Base-by-base conservation (phyloP, 352 stramenopile genomes). In the Phytophthora syringae region DNA sequence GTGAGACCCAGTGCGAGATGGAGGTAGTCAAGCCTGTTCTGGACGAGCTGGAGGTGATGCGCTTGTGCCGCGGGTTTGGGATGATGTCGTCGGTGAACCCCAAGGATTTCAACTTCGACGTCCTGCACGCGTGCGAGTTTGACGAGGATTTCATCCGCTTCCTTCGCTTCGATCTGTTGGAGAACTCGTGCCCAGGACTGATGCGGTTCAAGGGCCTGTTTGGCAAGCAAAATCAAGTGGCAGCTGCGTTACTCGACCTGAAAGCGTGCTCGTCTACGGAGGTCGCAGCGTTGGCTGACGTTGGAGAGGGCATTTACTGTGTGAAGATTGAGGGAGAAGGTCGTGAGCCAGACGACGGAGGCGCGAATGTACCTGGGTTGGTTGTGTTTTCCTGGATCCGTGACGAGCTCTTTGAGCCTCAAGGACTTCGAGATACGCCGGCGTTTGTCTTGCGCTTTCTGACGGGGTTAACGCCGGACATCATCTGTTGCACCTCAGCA, bases 11-110 rank as follows among this genome's bases (percentile, higher is more conserved):
- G 42, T 86, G 88, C 42, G 83, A 86, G 25, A 70, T 81, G 28
- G 82, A 91, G 7, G 76, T 92, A 9, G 67, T 91, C 16, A 93
- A 95, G 51, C 79, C 87, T 0, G 72, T 92, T n/a, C 58, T 93
- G 12, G 58, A 89, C 27, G 85, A 95, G 52, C 40, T 84, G 21
- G 87, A 94, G 40, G 72, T 93, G 22, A 62, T 92, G 61, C 84
- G 87, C 2, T 57, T 95, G 50, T 82, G 84, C 54, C 73, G 68
- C 25, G 73, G 61, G 37, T 75, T 95, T 6, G 76, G 77, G 2
- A 74, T 84, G 69, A 64, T 91, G 47, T 59, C 74, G 3, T 70
- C 47, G 0, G 71, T 88, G 28, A 83, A 77, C n/a, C 39, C 54
- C 1, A 77, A 75, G 47, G 82, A 91, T 20, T 89, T 89, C 15